These are phyloP conservation scores for Cyberlindnera veronae DNA, from an alignment of 805 yeast genomes.

Conservation along the genomic window DNA sequence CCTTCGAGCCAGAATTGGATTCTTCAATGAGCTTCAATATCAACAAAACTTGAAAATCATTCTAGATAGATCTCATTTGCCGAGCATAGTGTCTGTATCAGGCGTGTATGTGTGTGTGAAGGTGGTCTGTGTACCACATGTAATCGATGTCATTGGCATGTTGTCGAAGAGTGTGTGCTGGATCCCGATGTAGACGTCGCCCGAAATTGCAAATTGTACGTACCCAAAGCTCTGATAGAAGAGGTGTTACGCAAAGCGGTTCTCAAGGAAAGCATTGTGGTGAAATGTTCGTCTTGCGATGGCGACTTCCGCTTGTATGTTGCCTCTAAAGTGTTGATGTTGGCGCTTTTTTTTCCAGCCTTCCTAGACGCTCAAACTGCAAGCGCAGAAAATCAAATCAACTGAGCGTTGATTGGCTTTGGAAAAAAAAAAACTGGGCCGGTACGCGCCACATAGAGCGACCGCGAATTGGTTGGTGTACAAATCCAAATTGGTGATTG, in stretches of 20 bases:
- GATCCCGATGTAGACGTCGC: not conserved
- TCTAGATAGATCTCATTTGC: no score
- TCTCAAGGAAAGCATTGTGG: conserved; percentile 29
- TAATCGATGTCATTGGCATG: not conserved
- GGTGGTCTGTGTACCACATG: no score
- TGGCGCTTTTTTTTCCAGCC: conserved; percentile 13
- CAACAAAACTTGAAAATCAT: no score
- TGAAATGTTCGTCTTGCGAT: conserved; percentile 7
- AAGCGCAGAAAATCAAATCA: conserved; percentile 23
- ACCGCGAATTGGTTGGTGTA: no score
- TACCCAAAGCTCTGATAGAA: conserved; percentile 27
- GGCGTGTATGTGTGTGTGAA: no score
- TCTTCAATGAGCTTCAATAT: no score
- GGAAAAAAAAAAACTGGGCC: conserved; percentile 11
- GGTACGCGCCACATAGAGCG: conserved; percentile 5
- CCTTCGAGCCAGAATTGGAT: no score
- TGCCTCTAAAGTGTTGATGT: conserved; percentile 5
- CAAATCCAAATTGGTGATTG: not conserved
- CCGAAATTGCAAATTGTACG: conserved; percentile 6
- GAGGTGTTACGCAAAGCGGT: conserved; percentile 27
- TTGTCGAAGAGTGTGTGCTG: not conserved
- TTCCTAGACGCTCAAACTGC: conserved; percentile 2
- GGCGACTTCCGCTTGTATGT: not conserved
- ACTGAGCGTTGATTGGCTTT: conserved; percentile 27
- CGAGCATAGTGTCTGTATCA: no score